These are phyloP conservation scores for Monascus purpureus DNA, from an alignment of 495 filamentous ascomycete species.

Conservation along the genomic window DNA sequence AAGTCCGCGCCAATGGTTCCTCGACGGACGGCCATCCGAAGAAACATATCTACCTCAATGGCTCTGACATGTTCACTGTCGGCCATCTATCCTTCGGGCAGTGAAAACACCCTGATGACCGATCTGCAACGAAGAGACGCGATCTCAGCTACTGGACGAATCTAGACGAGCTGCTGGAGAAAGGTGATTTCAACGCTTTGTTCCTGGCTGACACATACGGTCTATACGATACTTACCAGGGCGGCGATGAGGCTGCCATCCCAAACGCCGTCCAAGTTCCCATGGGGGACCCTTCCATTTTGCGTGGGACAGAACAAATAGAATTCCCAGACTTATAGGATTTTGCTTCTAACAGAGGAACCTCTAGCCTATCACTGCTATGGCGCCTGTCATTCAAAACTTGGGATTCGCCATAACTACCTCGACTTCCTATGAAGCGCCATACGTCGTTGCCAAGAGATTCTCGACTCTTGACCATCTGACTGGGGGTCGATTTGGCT, in stretches of 20 bases:
- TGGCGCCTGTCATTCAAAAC: conserved; percentile 35
- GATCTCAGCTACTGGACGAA: conserved; percentile 45
- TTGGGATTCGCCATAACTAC: conserved; percentile 33
- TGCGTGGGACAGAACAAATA: too few species aligned
- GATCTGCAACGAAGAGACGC: conserved; percentile 40
- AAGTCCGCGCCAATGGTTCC: too few species aligned
- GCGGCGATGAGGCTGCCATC: conserved; percentile 36
- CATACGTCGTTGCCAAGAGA: conserved; percentile 42
- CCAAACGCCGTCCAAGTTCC: conserved; percentile 43
- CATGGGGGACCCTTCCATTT: conserved; percentile 39
- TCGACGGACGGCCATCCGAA: conserved; percentile 22
- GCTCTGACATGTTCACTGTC: conserved; percentile 47
- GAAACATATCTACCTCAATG: conserved; percentile 50
- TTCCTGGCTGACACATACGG: conserved; percentile 51
- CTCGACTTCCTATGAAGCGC: conserved; percentile 44
- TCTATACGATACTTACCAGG: conserved; percentile 40
- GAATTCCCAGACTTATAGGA: too few species aligned
- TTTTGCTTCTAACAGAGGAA: not conserved
- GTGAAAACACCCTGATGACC: conserved; percentile 45
- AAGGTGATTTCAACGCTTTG: conserved; percentile 42
- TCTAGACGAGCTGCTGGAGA: conserved; percentile 43
- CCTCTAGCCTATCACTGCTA: conserved; percentile 28
- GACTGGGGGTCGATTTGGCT: conserved; percentile 43
- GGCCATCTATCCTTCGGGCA: conserved; percentile 52
- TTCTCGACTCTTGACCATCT: conserved; percentile 53